phyloP scores from a whole-genome alignment of 2,329 filamentous ascomycete species.

The Sphaerulina vaccinii region DNA sequence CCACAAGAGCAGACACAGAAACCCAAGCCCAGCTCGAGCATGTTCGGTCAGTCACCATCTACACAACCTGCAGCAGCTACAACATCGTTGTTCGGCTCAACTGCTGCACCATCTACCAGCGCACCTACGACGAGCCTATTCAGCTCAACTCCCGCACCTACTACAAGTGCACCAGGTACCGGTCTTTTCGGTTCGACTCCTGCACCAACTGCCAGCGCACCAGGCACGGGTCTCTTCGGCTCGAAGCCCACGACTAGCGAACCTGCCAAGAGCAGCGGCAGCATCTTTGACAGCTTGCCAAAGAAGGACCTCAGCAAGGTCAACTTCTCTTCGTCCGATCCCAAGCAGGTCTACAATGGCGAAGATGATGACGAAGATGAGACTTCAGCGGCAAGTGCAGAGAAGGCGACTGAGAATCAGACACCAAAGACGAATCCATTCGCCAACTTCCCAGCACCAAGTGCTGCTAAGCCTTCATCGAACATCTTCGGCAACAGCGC shows the following conservation, averaged over 20 bases:
- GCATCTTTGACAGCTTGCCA: constrained; percentile 22
- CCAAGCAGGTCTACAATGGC: constrained; percentile 20
- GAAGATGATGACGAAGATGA: constrained; percentile 20
- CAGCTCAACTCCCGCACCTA: constrained; percentile 3
- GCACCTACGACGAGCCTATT: no score
- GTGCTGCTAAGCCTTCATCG: constrained; percentile 7
- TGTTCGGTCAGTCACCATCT: constrained; percentile 15
- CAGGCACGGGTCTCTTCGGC: constrained; percentile 22
- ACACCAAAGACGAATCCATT: constrained; percentile 8
- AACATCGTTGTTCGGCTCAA: neutral
- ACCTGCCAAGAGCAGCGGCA: constrained; percentile 16
- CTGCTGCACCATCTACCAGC: no score
- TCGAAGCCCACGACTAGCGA: constrained; percentile 8
- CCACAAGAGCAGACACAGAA: constrained; percentile 5
- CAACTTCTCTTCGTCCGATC: constrained; percentile 23
- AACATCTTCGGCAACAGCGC: constrained; percentile 13
- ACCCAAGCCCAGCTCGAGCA: constrained; percentile 5
- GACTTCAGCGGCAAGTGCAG: constrained; percentile 3
- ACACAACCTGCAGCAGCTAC: constrained; percentile 11
- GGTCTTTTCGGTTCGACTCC: constrained; percentile 10
- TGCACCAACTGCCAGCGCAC: constrained; percentile 6
- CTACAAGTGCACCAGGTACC: constrained; percentile 6
- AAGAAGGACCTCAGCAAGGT: constrained; percentile 18
- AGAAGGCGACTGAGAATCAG: constrained; percentile 9
- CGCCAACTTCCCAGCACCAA: constrained; percentile 9